Evolutionary conservation across 208 protist species (phyloP).

Genomic region (Leishmania tropica): DNA sequence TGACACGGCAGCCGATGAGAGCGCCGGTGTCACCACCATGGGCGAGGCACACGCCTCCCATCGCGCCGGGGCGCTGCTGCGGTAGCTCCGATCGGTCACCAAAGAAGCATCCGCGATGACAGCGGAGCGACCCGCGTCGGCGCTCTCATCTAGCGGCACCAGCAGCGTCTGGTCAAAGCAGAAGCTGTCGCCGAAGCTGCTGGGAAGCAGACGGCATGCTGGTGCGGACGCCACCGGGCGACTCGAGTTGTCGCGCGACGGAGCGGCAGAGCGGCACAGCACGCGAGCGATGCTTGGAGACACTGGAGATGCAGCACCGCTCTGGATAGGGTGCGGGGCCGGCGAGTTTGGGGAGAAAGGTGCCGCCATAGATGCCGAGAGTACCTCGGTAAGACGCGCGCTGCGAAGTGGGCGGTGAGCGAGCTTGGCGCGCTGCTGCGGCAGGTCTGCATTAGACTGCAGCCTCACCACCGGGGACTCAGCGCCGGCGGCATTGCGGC

Average conservation of each 20-base stretch:
- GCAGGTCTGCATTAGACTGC: slow-evolving; percentile 12
- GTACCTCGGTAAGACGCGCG: not conserved
- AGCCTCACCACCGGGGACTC: slow-evolving; percentile 24
- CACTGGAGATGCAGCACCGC: slow-evolving; percentile 4
- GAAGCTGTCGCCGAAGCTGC: slow-evolving; percentile 29
- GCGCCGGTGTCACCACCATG: slow-evolving; percentile 2
- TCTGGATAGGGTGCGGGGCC: not conserved
- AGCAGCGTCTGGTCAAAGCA: slow-evolving; percentile 46
- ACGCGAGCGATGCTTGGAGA: slow-evolving; percentile 30
- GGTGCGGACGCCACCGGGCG: not conserved
- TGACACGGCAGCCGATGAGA: slow-evolving; percentile 15
- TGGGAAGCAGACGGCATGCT: not conserved
- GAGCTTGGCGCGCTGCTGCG: slow-evolving; percentile 7
- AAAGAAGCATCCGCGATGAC: slow-evolving; percentile 13
- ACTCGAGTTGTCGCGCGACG: slow-evolving; percentile 6
- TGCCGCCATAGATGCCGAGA: not conserved
- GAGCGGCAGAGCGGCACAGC: slow-evolving; percentile 30
- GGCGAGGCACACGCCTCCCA: slow-evolving; percentile 21
- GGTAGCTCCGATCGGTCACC: slow-evolving; percentile 11
- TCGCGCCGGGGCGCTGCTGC: slow-evolving; percentile 19
- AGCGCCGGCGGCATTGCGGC: not conserved
- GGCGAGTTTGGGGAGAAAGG: slow-evolving; percentile 9
- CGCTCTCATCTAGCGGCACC: slow-evolving; percentile 24
- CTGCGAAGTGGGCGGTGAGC: slow-evolving; percentile 23
- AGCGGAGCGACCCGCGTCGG: slow-evolving; percentile 6